Base-by-base conservation (phyloP, 2,329 filamentous ascomycete species). In the Colletotrichum cuscutae region DNA sequence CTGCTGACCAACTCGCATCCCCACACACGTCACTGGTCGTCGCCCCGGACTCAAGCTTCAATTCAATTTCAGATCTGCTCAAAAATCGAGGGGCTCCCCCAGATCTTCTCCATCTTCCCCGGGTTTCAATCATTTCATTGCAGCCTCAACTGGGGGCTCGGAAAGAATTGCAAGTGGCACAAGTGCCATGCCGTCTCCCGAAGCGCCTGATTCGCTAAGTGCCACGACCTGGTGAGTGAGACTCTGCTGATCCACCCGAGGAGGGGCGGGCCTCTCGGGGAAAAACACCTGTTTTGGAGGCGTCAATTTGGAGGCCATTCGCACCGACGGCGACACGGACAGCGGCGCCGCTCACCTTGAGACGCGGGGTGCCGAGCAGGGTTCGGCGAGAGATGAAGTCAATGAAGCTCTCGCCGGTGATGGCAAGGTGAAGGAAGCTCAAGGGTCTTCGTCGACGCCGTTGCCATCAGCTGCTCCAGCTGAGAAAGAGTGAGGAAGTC, bases 141-240 rank as follows among this genome's bases (percentile, higher is more conserved):
- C 49, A 60, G 60, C 60, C 71, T 61, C 65, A 61, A 35, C 53
- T 66, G 64, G 53, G 71, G 66, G 66, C 57, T 60, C 71, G 71
- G 71, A 71, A 64, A 73, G 71, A 73, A 73, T 73, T 60, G 71
- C 56, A 53, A 46, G 68, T 65, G 58, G 60, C 37, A 57, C 53
- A 53, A 60, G 59, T 62, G 68, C 60, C 72, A 74, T 75, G 68
- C 65, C 74, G 30, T 69, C 74, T 65, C 61, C 74, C 65, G 74
- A 75, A 68, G 68, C 67, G 65, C 62, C 72, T 72, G 74, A 75
- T 75, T 74, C 74, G 68, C 53, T 75, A 65, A 72, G 74, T 42
- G 74, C 74, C 35, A 75, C 74, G 62, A 74, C 74, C 30, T 75
- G 74, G 74, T 75, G 72, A 75, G 74, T 75, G 57, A 59, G 32